phyloP scores from a whole-genome alignment of 2,329 filamentous ascomycete species.

The Dactylellina parvicollis region DNA sequence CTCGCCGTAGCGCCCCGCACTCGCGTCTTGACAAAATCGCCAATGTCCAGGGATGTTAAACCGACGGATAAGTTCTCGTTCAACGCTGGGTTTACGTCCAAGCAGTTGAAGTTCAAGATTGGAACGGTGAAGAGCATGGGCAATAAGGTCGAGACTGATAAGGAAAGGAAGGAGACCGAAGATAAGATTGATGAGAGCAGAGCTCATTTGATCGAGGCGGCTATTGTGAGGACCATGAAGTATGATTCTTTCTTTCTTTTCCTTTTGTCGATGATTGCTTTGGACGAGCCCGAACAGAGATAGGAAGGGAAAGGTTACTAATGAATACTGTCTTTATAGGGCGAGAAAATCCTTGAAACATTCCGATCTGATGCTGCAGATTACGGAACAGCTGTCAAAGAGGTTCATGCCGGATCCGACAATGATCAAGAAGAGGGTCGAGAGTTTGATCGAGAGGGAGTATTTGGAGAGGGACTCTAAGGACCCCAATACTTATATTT shows the following conservation, averaged over 20 bases:
- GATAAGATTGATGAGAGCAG: constrained; percentile 64
- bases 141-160: constrained; percentile 71
- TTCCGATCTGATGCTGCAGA: constrained; percentile 65
- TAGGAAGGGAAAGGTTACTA: background rate
- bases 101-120: constrained; percentile 73
- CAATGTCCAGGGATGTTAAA: constrained; percentile 74
- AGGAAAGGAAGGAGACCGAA: constrained; percentile 58
- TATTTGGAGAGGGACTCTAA: constrained; percentile 64
- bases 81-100: constrained; percentile 72
- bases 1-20: constrained; percentile 74
- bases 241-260: constrained; percentile 56
- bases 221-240: constrained; percentile 68
- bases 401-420: constrained; percentile 66
- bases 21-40: constrained; percentile 71
- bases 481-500: constrained; percentile 63
- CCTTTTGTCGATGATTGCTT: too few species aligned
- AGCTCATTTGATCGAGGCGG: constrained; percentile 66
- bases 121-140: constrained; percentile 70
- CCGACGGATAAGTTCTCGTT: constrained; percentile 71
- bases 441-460: constrained; percentile 67
- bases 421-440: constrained; percentile 67
- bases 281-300: too few species aligned
- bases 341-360: constrained; percentile 64
- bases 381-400: constrained; percentile 64
- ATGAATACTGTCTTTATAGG: background rate